phyloP scores from a whole-genome alignment of 768 basidiomycete genomes.

The Chalciporus chontae region DNA sequence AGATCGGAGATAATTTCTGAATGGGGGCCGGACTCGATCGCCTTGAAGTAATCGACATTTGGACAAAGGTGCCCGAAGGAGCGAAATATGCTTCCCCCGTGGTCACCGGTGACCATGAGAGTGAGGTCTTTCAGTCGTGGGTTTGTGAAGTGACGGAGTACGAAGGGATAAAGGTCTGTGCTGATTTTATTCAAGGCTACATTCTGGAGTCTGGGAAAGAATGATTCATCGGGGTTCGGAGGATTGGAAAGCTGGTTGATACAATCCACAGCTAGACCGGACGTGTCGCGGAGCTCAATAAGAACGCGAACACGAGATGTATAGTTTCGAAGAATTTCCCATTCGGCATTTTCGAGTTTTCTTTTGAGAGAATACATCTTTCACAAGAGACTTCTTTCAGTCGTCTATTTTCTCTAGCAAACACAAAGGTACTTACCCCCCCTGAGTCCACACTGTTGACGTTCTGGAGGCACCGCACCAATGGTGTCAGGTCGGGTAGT shows the following conservation, averaged over 20 bases:
- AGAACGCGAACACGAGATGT: slow-evolving; percentile 8
- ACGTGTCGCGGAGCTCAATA: background rate
- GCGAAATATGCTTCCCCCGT: background rate
- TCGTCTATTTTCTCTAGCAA: too few species aligned
- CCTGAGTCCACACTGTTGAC: background rate
- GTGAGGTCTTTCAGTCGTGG: background rate
- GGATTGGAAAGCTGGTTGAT: slow-evolving; percentile 2
- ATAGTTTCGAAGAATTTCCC: slow-evolving; percentile 10
- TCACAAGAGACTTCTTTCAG: background rate
- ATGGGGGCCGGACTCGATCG: background rate
- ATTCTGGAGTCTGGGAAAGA: slow-evolving; percentile 12
- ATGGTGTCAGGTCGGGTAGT: slow-evolving; percentile 8
- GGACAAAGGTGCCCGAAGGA: slow-evolving; percentile 1
- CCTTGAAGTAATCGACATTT: background rate
- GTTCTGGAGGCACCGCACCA: slow-evolving; percentile 10
- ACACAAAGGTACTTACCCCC: slow-evolving; percentile 3
- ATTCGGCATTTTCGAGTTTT: background rate
- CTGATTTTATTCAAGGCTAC: background rate
- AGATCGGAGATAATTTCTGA: background rate
- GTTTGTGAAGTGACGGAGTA: slow-evolving; percentile 7
- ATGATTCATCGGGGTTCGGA: background rate
- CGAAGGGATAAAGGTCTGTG: background rate
- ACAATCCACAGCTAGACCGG: background rate
- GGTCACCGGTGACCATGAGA: background rate
- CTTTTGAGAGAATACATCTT: slow-evolving; percentile 4